Evolutionary conservation across 1,139 yeast genomes (phyloP).

Genomic region (Geotrichum cucujoidarum): DNA sequence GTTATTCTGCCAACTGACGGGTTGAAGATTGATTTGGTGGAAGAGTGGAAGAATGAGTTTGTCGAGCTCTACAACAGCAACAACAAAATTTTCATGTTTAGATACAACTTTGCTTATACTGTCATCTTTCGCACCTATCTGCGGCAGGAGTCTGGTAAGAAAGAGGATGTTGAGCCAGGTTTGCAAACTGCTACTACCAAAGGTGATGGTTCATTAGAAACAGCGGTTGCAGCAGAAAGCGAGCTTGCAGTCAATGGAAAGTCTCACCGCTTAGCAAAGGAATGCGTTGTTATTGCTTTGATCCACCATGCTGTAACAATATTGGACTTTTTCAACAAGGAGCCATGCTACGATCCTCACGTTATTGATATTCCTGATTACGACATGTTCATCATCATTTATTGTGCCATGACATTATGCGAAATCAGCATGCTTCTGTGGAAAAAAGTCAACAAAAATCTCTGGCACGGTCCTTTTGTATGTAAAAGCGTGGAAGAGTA

Average conservation of each 20-base stretch:
- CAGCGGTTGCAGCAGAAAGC: constrained; percentile 2
- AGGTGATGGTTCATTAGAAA: constrained; percentile 1
- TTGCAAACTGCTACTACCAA: constrained; percentile 3
- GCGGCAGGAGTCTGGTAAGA: constrained; percentile 11
- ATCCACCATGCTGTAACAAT: constrained; percentile 14
- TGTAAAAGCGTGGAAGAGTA: constrained; percentile 17
- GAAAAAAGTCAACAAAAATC: constrained; percentile 14
- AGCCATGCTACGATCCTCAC: constrained; percentile 14
- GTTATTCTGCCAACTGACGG: constrained; percentile 13
- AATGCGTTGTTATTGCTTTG: constrained; percentile 17
- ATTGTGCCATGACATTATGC: constrained; percentile 17
- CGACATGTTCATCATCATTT: constrained; percentile 16
- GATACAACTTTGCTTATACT: constrained; percentile 17
- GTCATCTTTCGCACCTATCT: constrained; percentile 16
- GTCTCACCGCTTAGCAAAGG: constrained; percentile 11
- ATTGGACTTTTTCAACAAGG: constrained; percentile 10
- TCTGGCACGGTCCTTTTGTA: constrained; percentile 14
- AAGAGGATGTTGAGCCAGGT: background rate
- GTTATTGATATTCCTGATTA: constrained; percentile 14
- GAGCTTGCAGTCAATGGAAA: constrained; percentile 7
- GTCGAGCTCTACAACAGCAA: background rate
- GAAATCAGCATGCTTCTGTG: constrained; percentile 13
- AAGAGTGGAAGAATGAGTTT: constrained; percentile 14
- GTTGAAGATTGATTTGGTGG: constrained; percentile 10
- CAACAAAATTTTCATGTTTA: background rate